phyloP scores from a whole-genome alignment of 495 filamentous ascomycete genomes.

The Massariosphaeria phaeospora region DNA sequence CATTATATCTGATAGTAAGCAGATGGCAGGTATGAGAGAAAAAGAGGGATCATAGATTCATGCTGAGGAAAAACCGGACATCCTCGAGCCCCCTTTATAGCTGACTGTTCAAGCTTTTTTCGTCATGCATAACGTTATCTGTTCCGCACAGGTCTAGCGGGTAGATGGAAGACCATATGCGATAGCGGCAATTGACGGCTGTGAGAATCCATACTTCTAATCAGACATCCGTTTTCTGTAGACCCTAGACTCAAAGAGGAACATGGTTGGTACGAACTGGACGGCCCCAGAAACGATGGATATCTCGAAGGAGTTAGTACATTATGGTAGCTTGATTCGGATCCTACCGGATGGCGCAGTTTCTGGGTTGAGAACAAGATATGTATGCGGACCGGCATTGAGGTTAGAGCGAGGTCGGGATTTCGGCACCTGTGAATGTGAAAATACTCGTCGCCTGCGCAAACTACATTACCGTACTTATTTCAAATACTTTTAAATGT shows the following conservation, averaged over 20 bases:
- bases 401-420: no score
- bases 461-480: no score
- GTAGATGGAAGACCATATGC: neutral
- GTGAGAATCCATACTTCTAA: neutral
- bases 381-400: no score
- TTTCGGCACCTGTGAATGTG: no score
- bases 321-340: no score
- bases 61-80: neutral
- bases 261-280: no score
- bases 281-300: neutral
- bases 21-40: neutral
- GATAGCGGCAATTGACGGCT: neutral
- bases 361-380: no score
- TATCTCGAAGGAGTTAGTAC: neutral
- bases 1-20: conserved; percentile 9
- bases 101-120: neutral
- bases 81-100: conserved; percentile 2
- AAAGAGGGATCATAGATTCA: neutral
- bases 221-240: neutral
- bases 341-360: no score
- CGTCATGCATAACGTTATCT: neutral
- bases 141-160: neutral
- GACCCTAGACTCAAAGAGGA: neutral
- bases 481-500: no score
- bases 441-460: no score